Percentiles rank a stretch among this genome's conserved stretches.
Evolutionary conservation across 371 early-diverging fungal species (phyloP).

Genomic region (Encephalitozoon cuniculi): DNA sequence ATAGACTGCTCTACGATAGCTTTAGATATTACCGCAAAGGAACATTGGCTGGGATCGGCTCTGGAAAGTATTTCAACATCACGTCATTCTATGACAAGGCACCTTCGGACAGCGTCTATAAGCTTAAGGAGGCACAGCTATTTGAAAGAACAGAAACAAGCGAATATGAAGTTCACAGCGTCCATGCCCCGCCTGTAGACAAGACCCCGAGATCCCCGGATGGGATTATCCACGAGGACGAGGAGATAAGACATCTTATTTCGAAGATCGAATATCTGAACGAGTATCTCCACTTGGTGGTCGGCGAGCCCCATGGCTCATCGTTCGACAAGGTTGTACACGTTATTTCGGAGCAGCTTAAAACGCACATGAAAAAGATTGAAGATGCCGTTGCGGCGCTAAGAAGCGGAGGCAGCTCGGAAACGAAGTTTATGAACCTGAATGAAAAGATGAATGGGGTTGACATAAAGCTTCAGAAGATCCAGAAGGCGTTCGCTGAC

Average conservation of each 20-base stretch:
- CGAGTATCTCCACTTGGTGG: conserved; percentile 48
- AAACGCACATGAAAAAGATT: conserved; percentile 36
- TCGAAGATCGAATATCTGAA: conserved; percentile 47
- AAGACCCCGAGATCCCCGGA: conserved; percentile 27
- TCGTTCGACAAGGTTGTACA: conserved; percentile 37
- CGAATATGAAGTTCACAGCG: conserved; percentile 41
- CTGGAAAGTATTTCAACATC: conserved; percentile 58
- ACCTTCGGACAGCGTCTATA: conserved; percentile 45
- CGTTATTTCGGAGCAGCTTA: conserved; percentile 39
- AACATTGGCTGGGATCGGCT: conserved; percentile 11
- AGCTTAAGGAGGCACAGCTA: conserved; percentile 38
- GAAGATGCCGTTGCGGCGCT: conserved; percentile 3
- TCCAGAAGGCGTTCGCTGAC: conserved; percentile 24
- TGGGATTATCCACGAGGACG: conserved; percentile 46
- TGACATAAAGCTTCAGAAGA: conserved; percentile 18
- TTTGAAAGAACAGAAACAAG: conserved; percentile 52
- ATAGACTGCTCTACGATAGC: conserved; percentile 57
- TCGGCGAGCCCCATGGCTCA: conserved; percentile 49
- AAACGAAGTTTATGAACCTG: neutral
- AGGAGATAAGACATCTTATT: conserved; percentile 57
- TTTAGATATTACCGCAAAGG: conserved; percentile 40
- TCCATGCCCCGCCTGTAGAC: conserved; percentile 25
- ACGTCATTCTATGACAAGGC: conserved; percentile 53
- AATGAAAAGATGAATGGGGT: conserved; percentile 30
- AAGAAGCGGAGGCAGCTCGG: neutral